A percentile compares a stretch with the other conserved stretches of the same genome.
These are phyloP conservation scores for Incumbomyces lentus DNA, from an alignment of 2,329 filamentous ascomycete genomes.

Conservation along the genomic window DNA sequence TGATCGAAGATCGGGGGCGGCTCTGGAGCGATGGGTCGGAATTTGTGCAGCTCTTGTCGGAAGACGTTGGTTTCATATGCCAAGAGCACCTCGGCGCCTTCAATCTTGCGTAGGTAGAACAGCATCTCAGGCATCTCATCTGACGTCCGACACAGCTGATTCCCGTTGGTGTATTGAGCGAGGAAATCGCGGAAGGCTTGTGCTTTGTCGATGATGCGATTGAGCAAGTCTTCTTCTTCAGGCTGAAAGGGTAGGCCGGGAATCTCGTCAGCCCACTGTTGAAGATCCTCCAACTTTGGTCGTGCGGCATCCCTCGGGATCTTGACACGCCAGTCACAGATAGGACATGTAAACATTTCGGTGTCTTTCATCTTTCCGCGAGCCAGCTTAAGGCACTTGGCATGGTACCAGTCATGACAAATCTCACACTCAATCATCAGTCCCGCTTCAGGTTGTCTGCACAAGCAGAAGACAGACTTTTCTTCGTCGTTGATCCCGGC, in stretches of 20 bases:
- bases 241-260: slow-evolving; percentile 77
- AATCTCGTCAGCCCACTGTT: slow-evolving; percentile 76
- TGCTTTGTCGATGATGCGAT: slow-evolving; percentile 78
- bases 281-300: slow-evolving; percentile 84
- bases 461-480: slow-evolving; percentile 93
- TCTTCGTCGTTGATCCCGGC: slow-evolving; percentile 40
- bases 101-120: slow-evolving; percentile 93
- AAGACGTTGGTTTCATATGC: slow-evolving; percentile 96
- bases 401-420: slow-evolving; percentile 98
- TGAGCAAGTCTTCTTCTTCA: slow-evolving; percentile 79
- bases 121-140: slow-evolving; percentile 83
- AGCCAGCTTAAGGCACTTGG: slow-evolving; percentile 95
- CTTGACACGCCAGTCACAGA: slow-evolving; percentile 94
- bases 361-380: slow-evolving; percentile 96
- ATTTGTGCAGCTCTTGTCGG: slow-evolving; percentile 87
- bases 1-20: slow-evolving; percentile 76
- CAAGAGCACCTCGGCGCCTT: slow-evolving; percentile 87
- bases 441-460: slow-evolving; percentile 80
- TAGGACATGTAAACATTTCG: slow-evolving; percentile 95
- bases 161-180: slow-evolving; percentile 65
- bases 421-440: slow-evolving; percentile 99
- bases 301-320: slow-evolving; percentile 93
- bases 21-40: slow-evolving; percentile 78
- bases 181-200: slow-evolving; percentile 77
- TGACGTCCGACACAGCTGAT: slow-evolving; percentile 56